Conservation (phyloP, 371 early-diverging fungal species). For the Apophysomyces trapeziformis region DNA sequence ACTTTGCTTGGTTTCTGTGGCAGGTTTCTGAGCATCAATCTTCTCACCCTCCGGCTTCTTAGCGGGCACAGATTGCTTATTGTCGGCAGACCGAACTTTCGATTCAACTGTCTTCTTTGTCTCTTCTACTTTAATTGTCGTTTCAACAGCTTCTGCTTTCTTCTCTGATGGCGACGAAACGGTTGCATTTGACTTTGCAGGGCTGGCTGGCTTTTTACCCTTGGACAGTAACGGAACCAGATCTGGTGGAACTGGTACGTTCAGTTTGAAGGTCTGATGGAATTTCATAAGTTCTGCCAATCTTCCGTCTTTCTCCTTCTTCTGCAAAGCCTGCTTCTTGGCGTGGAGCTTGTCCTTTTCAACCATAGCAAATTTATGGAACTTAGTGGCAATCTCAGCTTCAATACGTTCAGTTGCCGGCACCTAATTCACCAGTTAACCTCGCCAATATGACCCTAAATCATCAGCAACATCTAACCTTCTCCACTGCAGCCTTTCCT, state of each 20-base stretch:
- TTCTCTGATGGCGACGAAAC: neutral
- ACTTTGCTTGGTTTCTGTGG: conserved; percentile 30
- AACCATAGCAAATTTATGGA: conserved; percentile 70
- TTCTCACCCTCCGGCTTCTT: conserved; percentile 19
- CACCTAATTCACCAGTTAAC: conserved; percentile 19
- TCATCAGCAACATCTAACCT: neutral
- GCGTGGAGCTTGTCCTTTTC: conserved; percentile 85
- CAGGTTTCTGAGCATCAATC: conserved; percentile 18
- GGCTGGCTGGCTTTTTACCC: conserved; percentile 36
- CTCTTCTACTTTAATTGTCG: conserved; percentile 1
- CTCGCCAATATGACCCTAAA: neutral
- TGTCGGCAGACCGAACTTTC: neutral
- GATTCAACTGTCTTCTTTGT: conserved; percentile 5
- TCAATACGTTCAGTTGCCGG: conserved; percentile 49
- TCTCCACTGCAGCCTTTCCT: conserved; percentile 19
- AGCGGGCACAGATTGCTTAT: conserved; percentile 11
- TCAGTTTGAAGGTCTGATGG: conserved; percentile 74
- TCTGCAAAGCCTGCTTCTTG: conserved; percentile 71
- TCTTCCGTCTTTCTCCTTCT: conserved; percentile 77
- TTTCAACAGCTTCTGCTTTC: neutral
- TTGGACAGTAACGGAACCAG: conserved; percentile 72
- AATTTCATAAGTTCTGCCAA: conserved; percentile 83
- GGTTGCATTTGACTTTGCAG: conserved; percentile 8
- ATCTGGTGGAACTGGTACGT: conserved; percentile 78
- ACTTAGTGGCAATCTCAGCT: conserved; percentile 65